Conservation (phyloP, 1,139 yeast species). For the Taphrina confusa region DNA sequence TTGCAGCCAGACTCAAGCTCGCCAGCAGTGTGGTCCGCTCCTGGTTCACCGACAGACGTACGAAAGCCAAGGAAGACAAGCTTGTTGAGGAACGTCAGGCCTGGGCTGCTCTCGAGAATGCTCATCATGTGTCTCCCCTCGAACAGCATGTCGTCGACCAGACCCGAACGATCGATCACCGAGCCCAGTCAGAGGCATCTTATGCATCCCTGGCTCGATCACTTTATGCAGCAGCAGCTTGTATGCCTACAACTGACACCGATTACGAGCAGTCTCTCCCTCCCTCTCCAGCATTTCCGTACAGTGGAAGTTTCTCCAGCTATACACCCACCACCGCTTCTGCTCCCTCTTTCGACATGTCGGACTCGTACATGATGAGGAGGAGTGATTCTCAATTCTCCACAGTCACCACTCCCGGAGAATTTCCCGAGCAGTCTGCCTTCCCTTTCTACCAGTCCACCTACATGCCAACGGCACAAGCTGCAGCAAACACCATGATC, state of each 20-base stretch:
- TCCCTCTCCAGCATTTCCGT: constrained; percentile 3
- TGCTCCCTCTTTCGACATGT: constrained; percentile 2
- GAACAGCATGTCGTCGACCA: neutral
- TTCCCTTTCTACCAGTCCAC: neutral
- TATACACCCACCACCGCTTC: constrained; percentile 12
- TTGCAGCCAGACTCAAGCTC: neutral
- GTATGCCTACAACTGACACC: constrained; percentile 1
- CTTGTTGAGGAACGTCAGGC: constrained; percentile 16
- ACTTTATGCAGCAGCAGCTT: constrained; percentile 5
- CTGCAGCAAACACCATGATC: neutral
- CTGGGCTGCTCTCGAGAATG: constrained; percentile 13
- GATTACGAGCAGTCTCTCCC: constrained; percentile 15
- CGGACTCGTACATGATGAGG: neutral
- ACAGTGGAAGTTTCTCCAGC: neutral
- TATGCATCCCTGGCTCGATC: constrained; percentile 23
- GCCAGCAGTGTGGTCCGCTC: neutral
- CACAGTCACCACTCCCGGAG: constrained; percentile 3
- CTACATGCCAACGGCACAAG: constrained; percentile 8
- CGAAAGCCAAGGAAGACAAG: constrained; percentile 17
- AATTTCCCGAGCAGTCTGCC: neutral
- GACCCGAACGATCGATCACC: neutral
- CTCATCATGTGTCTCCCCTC: constrained; percentile 2
- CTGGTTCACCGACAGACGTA: constrained; percentile 12
- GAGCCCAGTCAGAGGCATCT: constrained; percentile 12
- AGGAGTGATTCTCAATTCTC: constrained; percentile 18